phyloP scores from a whole-genome alignment of 2,329 filamentous ascomycete species.

The Hawksworthiomyces lignivorus region DNA sequence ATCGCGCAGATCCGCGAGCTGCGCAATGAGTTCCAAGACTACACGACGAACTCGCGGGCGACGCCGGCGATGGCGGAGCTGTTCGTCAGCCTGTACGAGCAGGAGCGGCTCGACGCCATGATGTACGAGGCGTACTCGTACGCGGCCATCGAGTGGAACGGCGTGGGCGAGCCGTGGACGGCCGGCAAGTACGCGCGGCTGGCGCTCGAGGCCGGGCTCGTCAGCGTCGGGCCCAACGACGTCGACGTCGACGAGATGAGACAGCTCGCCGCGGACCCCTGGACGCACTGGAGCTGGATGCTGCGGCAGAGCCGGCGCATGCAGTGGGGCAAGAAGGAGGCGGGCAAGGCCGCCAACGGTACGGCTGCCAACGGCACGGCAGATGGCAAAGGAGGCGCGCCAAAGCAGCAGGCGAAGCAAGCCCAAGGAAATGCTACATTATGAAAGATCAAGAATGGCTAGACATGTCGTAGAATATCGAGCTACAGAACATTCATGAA shows the following conservation, averaged over 20 bases:
- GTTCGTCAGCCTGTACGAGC: slow-evolving; percentile 30
- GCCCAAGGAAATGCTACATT: too few species aligned
- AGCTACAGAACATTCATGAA: too few species aligned
- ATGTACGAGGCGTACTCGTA: slow-evolving; percentile 28
- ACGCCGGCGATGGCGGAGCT: slow-evolving; percentile 31
- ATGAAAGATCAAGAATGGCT: too few species aligned
- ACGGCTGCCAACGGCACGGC: too few species aligned
- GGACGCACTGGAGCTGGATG: slow-evolving; percentile 34
- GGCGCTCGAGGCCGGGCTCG: slow-evolving; percentile 29
- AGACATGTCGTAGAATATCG: too few species aligned
- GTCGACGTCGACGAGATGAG: slow-evolving; percentile 28
- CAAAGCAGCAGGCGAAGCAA: too few species aligned
- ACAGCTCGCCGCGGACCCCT: slow-evolving; percentile 26
- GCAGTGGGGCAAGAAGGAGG: slow-evolving; percentile 20
- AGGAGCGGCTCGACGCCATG: slow-evolving; percentile 29
- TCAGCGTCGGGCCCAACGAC: slow-evolving; percentile 22
- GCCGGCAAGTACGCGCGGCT: slow-evolving; percentile 30
- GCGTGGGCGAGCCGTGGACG: slow-evolving; percentile 29
- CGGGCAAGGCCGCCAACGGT: slow-evolving; percentile 12
- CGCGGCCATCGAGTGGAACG: slow-evolving; percentile 32
- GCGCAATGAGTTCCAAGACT: slow-evolving; percentile 24
- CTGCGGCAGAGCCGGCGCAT: slow-evolving; percentile 24
- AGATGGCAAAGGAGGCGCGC: neutral
- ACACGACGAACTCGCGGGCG: slow-evolving; percentile 21
- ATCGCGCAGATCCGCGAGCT: slow-evolving; percentile 27